phyloP scores from a whole-genome alignment of 805 yeast species.

The Zygotorulaspora sp. region DNA sequence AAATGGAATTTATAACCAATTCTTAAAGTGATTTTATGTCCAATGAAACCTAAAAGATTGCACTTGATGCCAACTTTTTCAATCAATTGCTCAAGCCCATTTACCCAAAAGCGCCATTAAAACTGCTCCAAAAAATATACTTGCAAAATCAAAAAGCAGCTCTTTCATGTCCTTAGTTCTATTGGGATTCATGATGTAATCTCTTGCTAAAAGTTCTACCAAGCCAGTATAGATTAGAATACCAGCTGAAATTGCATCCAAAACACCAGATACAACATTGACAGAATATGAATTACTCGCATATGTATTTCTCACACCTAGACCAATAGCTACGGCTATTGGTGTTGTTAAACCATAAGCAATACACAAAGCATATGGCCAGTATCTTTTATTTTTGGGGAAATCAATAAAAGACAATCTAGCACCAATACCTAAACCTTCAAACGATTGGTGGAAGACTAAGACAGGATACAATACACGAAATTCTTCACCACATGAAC shows the following conservation, averaged over 20 bases:
- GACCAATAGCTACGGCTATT: constrained; percentile 64
- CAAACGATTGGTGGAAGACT: constrained; percentile 73
- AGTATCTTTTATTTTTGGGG: constrained; percentile 41
- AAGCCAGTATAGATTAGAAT: constrained; percentile 66
- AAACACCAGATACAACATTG: constrained; percentile 54
- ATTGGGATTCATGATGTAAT: constrained; percentile 49
- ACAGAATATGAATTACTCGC: constrained; percentile 51
- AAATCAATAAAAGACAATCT: constrained; percentile 57
- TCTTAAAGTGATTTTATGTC: no score
- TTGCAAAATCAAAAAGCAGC: constrained; percentile 40
- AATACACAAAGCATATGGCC: constrained; percentile 43
- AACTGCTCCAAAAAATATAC: constrained; percentile 55
- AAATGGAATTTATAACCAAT: no score
- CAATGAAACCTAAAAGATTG: no score
- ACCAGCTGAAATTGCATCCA: constrained; percentile 70
- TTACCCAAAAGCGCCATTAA: constrained; percentile 71
- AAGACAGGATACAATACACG: constrained; percentile 57
- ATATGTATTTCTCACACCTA: constrained; percentile 63
- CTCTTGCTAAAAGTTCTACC: constrained; percentile 72
- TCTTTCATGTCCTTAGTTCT: constrained; percentile 41
- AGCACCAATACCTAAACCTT: constrained; percentile 75
- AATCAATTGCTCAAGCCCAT: constrained; percentile 76
- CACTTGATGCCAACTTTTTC: no score
- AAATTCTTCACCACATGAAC: constrained; percentile 61
- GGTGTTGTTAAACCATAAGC: constrained; percentile 63